These are phyloP conservation scores for Withania somnifera DNA, from an alignment of 305 asterid species.

Conservation along the genomic window DNA sequence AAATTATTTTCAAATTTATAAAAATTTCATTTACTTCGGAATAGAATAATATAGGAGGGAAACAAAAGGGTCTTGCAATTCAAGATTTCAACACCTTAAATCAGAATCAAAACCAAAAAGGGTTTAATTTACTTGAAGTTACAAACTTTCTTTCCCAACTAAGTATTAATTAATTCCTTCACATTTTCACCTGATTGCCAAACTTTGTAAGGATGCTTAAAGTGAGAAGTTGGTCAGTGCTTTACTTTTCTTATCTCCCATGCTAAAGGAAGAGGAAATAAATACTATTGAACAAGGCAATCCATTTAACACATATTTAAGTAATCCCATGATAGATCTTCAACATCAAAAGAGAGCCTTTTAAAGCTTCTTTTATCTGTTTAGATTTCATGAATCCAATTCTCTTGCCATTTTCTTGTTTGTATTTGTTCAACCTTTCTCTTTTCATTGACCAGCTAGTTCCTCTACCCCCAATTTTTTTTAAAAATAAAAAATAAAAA, in stretches of 20 bases:
- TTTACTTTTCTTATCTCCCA: slow-evolving; percentile 13
- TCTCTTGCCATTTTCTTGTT: background rate
- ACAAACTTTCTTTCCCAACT: background rate
- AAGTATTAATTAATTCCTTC: background rate
- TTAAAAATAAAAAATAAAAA: background rate
- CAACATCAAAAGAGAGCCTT: slow-evolving; percentile 5
- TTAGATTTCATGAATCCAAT: background rate
- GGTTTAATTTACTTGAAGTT: too few species aligned
- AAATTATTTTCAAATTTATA: background rate
- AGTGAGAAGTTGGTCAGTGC: slow-evolving; percentile 25
- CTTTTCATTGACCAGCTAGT: background rate
- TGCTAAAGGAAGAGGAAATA: background rate
- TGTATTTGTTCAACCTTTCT: background rate
- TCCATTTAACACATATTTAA: background rate
- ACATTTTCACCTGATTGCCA: background rate
- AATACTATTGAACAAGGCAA: background rate
- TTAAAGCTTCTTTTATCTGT: background rate
- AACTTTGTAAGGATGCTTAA: slow-evolving; percentile 18
- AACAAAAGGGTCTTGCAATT: background rate
- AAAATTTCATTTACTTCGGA: background rate
- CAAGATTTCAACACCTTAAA: background rate
- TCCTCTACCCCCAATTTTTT: background rate
- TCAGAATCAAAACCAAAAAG: background rate
- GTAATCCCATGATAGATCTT: background rate
- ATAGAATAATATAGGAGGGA: background rate